Evolutionary conservation across 2,329 filamentous ascomycete genomes (phyloP).

Genomic region (Fusarium humuli): DNA sequence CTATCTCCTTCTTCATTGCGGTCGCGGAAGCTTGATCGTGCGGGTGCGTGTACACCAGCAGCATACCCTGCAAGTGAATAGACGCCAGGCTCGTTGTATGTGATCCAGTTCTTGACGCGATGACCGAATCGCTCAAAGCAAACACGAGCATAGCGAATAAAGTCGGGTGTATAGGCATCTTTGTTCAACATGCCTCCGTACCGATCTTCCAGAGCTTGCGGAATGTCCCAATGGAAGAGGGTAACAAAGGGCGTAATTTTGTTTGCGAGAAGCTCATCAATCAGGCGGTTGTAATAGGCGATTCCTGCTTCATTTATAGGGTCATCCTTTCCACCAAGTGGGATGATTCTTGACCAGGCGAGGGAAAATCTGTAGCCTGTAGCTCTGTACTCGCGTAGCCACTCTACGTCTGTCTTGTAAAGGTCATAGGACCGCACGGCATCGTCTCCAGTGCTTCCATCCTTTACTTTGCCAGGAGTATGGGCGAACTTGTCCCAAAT

Average conservation of each 20-base stretch:
- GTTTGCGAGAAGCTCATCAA: neutral
- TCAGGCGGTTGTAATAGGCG: neutral
- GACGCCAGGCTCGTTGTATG: neutral
- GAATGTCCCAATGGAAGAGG: neutral
- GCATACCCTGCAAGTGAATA: neutral
- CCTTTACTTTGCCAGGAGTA: neutral
- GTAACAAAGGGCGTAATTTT: neutral
- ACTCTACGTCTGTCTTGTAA: neutral
- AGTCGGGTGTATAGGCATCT: neutral
- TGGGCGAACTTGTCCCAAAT: neutral
- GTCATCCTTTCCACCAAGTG: neutral
- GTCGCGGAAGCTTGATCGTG: neutral
- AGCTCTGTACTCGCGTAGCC: neutral
- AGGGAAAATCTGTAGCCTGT: neutral
- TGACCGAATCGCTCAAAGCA: neutral
- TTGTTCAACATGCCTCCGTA: neutral
- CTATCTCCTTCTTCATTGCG: neutral
- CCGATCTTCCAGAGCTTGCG: neutral
- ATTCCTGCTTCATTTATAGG: neutral
- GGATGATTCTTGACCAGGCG: neutral
- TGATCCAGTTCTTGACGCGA: neutral
- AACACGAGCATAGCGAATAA: neutral
- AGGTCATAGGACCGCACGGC: neutral
- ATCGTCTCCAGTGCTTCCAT: neutral
- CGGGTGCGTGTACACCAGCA: neutral